Percentiles rank a stretch among this genome's conserved stretches.
Conservation (phyloP, 148 eudicot genomes). For the Bassia scoparia region DNA sequence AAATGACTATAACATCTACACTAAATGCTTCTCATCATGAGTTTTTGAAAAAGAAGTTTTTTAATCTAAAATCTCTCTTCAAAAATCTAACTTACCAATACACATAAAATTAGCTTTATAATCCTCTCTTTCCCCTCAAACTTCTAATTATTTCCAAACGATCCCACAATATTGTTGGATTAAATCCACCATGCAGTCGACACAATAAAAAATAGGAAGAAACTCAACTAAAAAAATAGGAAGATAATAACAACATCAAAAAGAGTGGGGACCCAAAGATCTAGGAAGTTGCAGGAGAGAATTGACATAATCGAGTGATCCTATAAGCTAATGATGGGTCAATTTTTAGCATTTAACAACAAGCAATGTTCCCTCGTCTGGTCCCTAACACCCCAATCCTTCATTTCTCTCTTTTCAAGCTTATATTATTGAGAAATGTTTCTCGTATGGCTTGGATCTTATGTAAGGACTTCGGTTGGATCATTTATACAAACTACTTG, state of each 20-base stretch:
- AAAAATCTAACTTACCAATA: too few relatives aligned
- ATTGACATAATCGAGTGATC: slow-evolving; percentile 8
- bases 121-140: too few relatives aligned
- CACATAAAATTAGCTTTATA: too few relatives aligned
- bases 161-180: too few relatives aligned
- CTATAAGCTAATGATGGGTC: slow-evolving; percentile 22
- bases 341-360: slow-evolving; percentile 23
- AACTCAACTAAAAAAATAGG: neutral
- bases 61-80: too few relatives aligned
- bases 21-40: too few relatives aligned
- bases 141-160: too few relatives aligned
- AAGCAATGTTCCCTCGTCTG: slow-evolving; percentile 21
- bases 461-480: neutral
- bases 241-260: neutral
- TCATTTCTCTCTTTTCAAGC: neutral
- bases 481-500: neutral
- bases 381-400: slow-evolving; percentile 1
- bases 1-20: too few relatives aligned
- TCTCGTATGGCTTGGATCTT: neutral
- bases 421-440: slow-evolving; percentile 11
- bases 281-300: neutral
- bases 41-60: too few relatives aligned
- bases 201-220: too few relatives aligned
- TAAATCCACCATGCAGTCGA: too few relatives aligned
- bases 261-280: slow-evolving; percentile 17